Base-by-base conservation (phyloP, 306 rosid genomes). In the Vachellia collinsii region DNA sequence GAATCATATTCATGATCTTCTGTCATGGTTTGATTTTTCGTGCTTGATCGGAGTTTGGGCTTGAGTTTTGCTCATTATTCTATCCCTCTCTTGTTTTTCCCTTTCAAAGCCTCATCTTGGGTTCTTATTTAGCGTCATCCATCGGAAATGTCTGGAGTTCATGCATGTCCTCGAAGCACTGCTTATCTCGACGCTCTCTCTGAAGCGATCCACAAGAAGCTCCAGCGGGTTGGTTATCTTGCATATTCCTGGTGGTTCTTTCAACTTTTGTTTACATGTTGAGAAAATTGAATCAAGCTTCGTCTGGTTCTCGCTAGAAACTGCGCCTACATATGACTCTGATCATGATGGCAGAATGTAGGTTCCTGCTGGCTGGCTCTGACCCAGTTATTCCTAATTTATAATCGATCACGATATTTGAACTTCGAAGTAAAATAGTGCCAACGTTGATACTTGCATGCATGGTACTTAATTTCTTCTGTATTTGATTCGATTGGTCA, bases 181-280 rank as follows among this genome's bases (percentile, higher is more conserved):
- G 94, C 94, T 42, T 89, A 89, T 81, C 98, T 92, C 85, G 83
- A 81, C 76, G 97, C 99, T 37, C 93, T 96, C 75, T 87, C 94
- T 16, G 94, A 77, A 37, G 93, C 91, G 83, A 96, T 96, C 85
- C 91, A 96, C 77, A 93, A 89, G 92, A 96, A 93, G 84, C 97
- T 96, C 48, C 98, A 88, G 79, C 90, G 90, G 91, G 99, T 96
- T 64, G 65, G 91, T 80, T 70, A 11, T 12, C 51, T 66, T n/a
- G 11, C 38, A 41, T 69, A 22, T 34, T 3, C 13, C 62, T 9
- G 13, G 2, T 7, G 39, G 8, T 61, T 77, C 42, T 82, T 25
- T 53, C 54, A 1, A 7, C 72, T 29, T 46, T 62, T 43, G 70
- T 70, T 56, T 76, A 39, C 59, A 53, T 84, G 48, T 25, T 8